Evolutionary conservation across 2,329 filamentous ascomycete species (phyloP), one percentile per base, ranked within the genome.

Genomic region (Cladophialophora exuberans): DNA sequence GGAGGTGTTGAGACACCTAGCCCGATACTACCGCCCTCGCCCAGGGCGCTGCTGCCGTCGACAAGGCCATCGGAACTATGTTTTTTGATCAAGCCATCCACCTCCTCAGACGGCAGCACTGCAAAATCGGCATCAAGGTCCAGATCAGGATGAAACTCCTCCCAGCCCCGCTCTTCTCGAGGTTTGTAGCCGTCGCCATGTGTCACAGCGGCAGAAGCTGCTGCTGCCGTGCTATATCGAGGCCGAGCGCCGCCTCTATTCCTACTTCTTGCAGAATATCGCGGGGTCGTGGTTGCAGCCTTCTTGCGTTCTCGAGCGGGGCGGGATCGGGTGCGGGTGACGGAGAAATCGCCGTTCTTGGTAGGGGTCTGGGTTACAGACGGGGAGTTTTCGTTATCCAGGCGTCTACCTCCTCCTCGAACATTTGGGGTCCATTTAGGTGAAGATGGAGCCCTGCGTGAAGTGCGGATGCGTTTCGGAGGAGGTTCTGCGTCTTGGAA

Each of bases 111-210:
- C 44, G 82, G 84, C 68, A 92, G 92, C 2, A 96, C 79, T 63
- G 87, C 84, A 61, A 97, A 87, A 3, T 83, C 83, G 10, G 82
- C 82, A 53, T 96, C 90, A 44, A 97, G 91, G 74, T 97, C 92
- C 48, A 99, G 83, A 66, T 97, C 90, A 0, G 90, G 91, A 72
- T 99, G 94, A 62, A 97, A 97, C 70, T 99, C 94, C 67, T 97
- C 92, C 91, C 93, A 99, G 48, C 90, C 90, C 60, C 93, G 86
- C 76, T 99, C 94, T 74, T 99, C 94, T 67, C 94, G 83, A 26
- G 94, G 94, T 71, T 99, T 99, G 74, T 97, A 97, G 46, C 93
- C 92, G 76, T 97, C 94, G 66, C 86, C 92, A 69, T 96, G 91
- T 64, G 90, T 89, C 56, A 94, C 88, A 3, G 89, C 88, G 4